A percentile compares a stretch with the other conserved stretches of the same genome.
These are phyloP conservation scores for Plantago ovata DNA, from an alignment of 257 asterid species.

Conservation along the genomic window DNA sequence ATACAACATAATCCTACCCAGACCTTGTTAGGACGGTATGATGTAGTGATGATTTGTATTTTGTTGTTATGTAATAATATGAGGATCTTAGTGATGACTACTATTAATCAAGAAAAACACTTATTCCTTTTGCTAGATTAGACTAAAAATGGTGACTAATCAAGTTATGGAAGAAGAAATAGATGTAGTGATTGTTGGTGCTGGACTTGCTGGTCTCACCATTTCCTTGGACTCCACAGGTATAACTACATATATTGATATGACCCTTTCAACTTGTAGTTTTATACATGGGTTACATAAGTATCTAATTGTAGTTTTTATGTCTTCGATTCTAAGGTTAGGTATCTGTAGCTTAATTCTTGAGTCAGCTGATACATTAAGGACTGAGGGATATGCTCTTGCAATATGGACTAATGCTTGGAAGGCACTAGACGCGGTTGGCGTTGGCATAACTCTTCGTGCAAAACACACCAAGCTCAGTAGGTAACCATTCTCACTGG, in stretches of 20 bases:
- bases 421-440: conserved; percentile 46
- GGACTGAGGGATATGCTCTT: conserved; percentile 38
- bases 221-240: conserved; percentile 49
- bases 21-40: too few relatives aligned
- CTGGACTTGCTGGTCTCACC: conserved; percentile 41
- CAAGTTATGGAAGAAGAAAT: conserved; percentile 1
- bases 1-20: too few relatives aligned
- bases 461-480: conserved; percentile 27
- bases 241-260: not conserved
- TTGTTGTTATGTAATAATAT: too few relatives aligned
- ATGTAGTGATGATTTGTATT: too few relatives aligned
- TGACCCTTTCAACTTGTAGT: too few relatives aligned
- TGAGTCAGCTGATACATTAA: conserved; percentile 40
- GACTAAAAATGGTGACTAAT: too few relatives aligned
- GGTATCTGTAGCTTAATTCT: conserved; percentile 42
- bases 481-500: conserved; percentile 14
- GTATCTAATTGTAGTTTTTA: not conserved
- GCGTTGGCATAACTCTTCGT: conserved; percentile 36
- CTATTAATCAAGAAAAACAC: too few relatives aligned
- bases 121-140: too few relatives aligned
- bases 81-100: too few relatives aligned
- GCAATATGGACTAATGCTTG: conserved; percentile 48
- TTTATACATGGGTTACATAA: too few relatives aligned
- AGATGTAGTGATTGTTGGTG: conserved; percentile 42
- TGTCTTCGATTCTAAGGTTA: conserved; percentile 16